Conservation (phyloP, 1,284 basidiomycete species). For the Peniophora sp. region DNA sequence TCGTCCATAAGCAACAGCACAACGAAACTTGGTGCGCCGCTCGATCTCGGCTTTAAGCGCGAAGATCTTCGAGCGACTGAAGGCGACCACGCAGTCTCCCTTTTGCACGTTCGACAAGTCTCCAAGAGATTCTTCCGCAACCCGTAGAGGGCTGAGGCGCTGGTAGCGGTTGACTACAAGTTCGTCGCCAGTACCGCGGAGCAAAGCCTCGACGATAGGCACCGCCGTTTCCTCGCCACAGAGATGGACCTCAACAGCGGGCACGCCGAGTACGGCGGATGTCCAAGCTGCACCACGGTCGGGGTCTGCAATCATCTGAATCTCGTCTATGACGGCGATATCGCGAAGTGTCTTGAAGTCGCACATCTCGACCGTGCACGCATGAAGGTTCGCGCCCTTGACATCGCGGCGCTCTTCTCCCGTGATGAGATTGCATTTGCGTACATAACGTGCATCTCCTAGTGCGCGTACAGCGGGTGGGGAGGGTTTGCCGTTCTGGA, state of each 20-base stretch:
- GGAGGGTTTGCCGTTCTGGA: no score
- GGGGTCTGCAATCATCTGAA: conserved; percentile 88
- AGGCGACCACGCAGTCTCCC: conserved; percentile 92
- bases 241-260: conserved; percentile 78
- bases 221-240: conserved; percentile 94
- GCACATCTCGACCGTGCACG: conserved; percentile 96
- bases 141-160: conserved; percentile 77
- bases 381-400: conserved; percentile 49
- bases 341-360: conserved; percentile 44
- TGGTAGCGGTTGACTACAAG: conserved; percentile 81
- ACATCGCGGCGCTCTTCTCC: conserved; percentile 87
- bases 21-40: conserved; percentile 58
- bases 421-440: conserved; percentile 86
- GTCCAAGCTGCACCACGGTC: conserved; percentile 86
- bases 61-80: conserved; percentile 78
- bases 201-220: conserved; percentile 64
- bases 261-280: conserved; percentile 69
- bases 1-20: conserved; percentile 86
- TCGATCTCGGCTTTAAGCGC: conserved; percentile 72
- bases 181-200: conserved; percentile 77
- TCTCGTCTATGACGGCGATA: conserved; percentile 94
- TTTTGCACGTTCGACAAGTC: conserved; percentile 60
- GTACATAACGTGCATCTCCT: conserved; percentile 42
- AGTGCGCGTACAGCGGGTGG: no score
- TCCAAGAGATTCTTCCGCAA: conserved; percentile 64